These are phyloP conservation scores for Ziziphus jujuba DNA, from an alignment of 306 rosid species.

Conservation along the genomic window DNA sequence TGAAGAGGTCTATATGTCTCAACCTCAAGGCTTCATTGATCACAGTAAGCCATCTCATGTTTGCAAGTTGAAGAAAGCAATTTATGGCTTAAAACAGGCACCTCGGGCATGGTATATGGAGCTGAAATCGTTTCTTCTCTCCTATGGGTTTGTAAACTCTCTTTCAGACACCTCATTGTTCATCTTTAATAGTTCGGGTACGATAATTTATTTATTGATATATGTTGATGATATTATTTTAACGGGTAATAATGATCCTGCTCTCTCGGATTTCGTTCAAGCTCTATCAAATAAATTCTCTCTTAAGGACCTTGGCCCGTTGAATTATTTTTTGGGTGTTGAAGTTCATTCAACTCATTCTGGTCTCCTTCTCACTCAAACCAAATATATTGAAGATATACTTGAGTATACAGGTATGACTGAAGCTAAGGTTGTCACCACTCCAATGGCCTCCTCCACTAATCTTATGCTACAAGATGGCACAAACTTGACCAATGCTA, in stretches of 20 bases:
- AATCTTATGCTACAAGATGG: not conserved
- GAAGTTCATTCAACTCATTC: not conserved
- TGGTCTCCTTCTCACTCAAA: not conserved
- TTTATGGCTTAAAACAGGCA: constrained; percentile 1
- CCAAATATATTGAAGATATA: not conserved
- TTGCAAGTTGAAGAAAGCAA: not conserved
- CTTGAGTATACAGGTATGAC: not conserved
- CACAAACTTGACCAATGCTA: not conserved
- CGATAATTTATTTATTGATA: not conserved
- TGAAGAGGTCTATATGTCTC: not conserved
- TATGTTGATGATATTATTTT: not conserved
- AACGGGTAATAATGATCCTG: not conserved
- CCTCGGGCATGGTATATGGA: not conserved
- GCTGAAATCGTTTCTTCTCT: not conserved
- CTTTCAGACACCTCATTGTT: not conserved
- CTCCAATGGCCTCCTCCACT: not conserved
- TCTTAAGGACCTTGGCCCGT: not conserved
- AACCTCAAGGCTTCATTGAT: not conserved
- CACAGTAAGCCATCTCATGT: not conserved
- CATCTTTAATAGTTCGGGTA: not conserved
- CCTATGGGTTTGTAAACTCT: not conserved
- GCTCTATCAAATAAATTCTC: not conserved
- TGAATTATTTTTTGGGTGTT: not conserved
- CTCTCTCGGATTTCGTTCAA: too few species aligned
- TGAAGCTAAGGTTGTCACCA: not conserved